Evolutionary conservation across 1,139 yeast genomes (phyloP).

Genomic region (Wickerhamomyces sp.): DNA sequence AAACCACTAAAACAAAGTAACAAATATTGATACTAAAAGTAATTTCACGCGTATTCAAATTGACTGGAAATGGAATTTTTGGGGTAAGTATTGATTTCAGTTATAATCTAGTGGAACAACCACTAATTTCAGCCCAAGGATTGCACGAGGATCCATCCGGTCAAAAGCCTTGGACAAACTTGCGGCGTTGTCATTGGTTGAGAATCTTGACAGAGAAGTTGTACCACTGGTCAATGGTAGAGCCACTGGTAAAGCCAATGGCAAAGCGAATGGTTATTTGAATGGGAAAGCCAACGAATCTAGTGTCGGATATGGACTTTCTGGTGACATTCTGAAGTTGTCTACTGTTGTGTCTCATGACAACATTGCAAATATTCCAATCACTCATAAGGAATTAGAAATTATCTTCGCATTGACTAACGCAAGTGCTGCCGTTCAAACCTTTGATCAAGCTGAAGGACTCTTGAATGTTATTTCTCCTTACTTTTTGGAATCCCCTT

Average conservation of each 20-base stretch:
- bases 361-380: constrained; percentile 20
- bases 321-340: constrained; percentile 18
- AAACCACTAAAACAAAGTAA: not conserved
- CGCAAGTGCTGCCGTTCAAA: constrained; percentile 41
- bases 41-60: not conserved
- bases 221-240: constrained; percentile 2
- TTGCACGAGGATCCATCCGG: constrained; percentile 22
- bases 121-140: constrained; percentile 7
- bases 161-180: constrained; percentile 22
- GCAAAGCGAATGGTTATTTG: not conserved
- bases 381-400: constrained; percentile 55
- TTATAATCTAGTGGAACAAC: not conserved
- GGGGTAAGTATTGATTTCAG: not conserved
- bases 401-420: constrained; percentile 63
- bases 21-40: not conserved
- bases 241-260: not conserved
- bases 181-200: constrained; percentile 16
- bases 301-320: constrained; percentile 2
- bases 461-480: constrained; percentile 50
- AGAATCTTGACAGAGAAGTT: not conserved
- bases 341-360: constrained; percentile 12
- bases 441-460: constrained; percentile 44
- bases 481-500: constrained; percentile 57
- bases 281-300: not conserved
- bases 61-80: not conserved